A percentile compares a stretch with the other conserved stretches of the same genome.
Evolutionary conservation across 208 protist species (phyloP).

Genomic region (Porcisia deanei): DNA sequence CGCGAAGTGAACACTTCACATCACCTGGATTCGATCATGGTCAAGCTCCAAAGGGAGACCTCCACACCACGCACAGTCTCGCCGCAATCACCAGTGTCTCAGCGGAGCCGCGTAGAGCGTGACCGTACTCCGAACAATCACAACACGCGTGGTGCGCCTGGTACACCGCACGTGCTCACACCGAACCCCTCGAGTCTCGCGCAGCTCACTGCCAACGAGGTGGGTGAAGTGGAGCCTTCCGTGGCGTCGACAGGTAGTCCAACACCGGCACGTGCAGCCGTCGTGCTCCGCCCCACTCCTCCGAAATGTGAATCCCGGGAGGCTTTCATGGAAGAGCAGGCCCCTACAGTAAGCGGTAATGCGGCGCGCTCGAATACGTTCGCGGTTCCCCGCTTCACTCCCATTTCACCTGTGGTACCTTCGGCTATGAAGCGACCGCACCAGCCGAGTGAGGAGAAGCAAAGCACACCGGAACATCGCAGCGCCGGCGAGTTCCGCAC

Average conservation of each 20-base stretch:
- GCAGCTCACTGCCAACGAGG: background rate
- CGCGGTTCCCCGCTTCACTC: slow-evolving; percentile 29
- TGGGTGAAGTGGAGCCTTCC: background rate
- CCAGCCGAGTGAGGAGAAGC: background rate
- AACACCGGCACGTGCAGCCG: background rate
- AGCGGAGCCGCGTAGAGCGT: slow-evolving; percentile 12
- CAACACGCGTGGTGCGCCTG: background rate
- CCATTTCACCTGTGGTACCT: slow-evolving; percentile 5
- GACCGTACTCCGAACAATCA: background rate
- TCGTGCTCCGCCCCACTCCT: background rate
- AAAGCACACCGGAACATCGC: slow-evolving; percentile 20
- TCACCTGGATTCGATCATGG: background rate
- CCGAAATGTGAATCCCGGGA: background rate
- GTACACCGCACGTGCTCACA: background rate
- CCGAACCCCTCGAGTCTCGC: background rate
- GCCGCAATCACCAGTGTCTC: slow-evolving; percentile 12
- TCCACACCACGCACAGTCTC: slow-evolving; percentile 20
- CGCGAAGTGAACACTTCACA: slow-evolving; percentile 39
- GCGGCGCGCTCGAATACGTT: slow-evolving; percentile 28
- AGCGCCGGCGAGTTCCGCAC: slow-evolving; percentile 40
- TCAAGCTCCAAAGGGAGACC: slow-evolving; percentile 10
- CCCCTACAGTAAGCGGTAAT: background rate
- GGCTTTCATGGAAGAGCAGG: background rate
- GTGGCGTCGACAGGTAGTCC: background rate
- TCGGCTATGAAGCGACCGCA: background rate